Evolutionary conservation across 1,139 yeast genomes (phyloP).

Genomic region (Dujonia santamariae): DNA sequence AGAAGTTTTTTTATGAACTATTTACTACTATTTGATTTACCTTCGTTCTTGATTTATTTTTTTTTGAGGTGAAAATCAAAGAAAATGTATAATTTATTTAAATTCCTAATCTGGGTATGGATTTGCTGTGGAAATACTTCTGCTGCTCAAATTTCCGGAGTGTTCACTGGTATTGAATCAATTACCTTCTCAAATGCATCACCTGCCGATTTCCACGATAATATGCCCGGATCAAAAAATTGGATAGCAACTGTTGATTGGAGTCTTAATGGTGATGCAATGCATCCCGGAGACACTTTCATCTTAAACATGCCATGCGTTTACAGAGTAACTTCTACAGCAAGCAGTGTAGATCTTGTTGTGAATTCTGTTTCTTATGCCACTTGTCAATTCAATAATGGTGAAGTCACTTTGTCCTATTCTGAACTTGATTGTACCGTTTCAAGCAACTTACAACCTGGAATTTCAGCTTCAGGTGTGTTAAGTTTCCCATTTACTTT

Average conservation of each 20-base stretch:
- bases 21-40: too few relatives aligned
- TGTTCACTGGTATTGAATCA: slow-evolving; percentile 17
- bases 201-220: slow-evolving; percentile 4
- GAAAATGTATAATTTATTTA: not conserved
- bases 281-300: slow-evolving; percentile 30
- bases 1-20: too few relatives aligned
- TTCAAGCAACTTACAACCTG: slow-evolving; percentile 11
- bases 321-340: slow-evolving; percentile 23
- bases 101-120: not conserved
- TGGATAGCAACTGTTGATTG: slow-evolving; percentile 27
- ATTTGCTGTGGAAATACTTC: not conserved
- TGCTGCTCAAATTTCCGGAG: slow-evolving; percentile 11
- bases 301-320: slow-evolving; percentile 29
- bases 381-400: slow-evolving; percentile 21
- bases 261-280: slow-evolving; percentile 19
- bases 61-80: too few relatives aligned
- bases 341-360: slow-evolving; percentile 14
- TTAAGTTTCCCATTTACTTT: slow-evolving; percentile 25
- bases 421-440: slow-evolving; percentile 26
- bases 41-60: too few relatives aligned
- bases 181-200: slow-evolving; percentile 12
- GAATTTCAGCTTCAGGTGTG: slow-evolving; percentile 19
- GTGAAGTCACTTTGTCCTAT: slow-evolving; percentile 21
- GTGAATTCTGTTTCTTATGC: slow-evolving; percentile 21
- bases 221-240: slow-evolving; percentile 17